Evolutionary conservation across 179 eudicot species (phyloP).

Genomic region (Vitellaria paradoxa): DNA sequence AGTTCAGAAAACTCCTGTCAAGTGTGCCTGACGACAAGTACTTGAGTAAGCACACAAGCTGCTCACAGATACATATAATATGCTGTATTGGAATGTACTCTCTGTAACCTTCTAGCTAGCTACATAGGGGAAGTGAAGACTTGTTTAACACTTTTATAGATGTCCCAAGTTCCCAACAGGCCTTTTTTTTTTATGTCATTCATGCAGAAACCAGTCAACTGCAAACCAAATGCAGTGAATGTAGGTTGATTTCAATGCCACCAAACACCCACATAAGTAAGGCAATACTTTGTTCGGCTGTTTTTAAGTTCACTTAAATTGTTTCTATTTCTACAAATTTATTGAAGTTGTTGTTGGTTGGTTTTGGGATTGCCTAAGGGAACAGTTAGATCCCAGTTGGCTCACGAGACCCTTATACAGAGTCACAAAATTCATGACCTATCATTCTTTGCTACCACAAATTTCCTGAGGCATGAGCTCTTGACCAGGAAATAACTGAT

Average conservation of each 20-base stretch:
- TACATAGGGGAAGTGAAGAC: not conserved
- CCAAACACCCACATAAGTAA: not conserved
- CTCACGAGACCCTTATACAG: conserved; percentile 53
- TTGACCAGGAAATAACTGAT: not conserved
- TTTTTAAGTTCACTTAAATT: not conserved
- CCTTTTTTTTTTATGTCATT: conserved; percentile 39
- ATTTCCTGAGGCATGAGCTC: conserved; percentile 28
- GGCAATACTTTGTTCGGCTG: not conserved
- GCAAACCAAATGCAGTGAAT: conserved; percentile 50
- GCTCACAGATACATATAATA: too few species aligned
- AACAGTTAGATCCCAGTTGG: conserved; percentile 44
- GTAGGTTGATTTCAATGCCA: not conserved
- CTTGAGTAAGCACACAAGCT: not conserved
- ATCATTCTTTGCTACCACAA: conserved; percentile 28
- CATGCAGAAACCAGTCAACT: conserved; percentile 71
- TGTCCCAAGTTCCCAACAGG: not conserved
- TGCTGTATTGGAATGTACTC: not conserved
- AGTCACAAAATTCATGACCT: conserved; percentile 39
- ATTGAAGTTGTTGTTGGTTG: conserved; percentile 23
- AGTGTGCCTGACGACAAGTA: not conserved
- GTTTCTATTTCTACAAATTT: not conserved
- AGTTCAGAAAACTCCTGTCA: not conserved
- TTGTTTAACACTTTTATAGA: conserved; percentile 14
- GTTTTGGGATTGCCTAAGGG: conserved; percentile 13
- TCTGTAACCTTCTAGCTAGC: not conserved